These are phyloP conservation scores for Coemansia sp. DNA, from an alignment of 192 early-diverging fungal genomes.

Conservation along the genomic window DNA sequence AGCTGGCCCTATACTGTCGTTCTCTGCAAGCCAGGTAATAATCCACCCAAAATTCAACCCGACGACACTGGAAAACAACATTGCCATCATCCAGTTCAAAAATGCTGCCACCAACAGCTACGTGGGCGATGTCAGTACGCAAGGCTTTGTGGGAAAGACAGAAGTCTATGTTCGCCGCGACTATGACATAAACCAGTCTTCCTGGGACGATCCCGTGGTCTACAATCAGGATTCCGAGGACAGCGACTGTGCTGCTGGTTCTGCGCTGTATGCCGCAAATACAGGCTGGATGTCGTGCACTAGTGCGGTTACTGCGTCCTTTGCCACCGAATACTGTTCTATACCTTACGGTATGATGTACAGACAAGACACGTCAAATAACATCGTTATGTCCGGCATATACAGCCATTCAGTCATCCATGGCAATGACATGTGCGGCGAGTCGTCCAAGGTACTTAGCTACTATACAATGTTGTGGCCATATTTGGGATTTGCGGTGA, in stretches of 20 bases:
- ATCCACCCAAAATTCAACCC: slow-evolving; percentile 20
- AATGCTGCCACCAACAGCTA: neutral
- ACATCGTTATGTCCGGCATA: slow-evolving; percentile 8
- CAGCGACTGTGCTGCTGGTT: neutral
- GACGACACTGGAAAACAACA: slow-evolving; percentile 33
- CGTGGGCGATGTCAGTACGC: neutral
- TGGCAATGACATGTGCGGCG: slow-evolving; percentile 9
- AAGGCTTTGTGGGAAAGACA: neutral
- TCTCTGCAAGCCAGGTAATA: slow-evolving; percentile 3
- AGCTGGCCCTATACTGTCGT: neutral
- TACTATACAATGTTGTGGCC: slow-evolving; percentile 29
- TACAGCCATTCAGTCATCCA: slow-evolving; percentile 23
- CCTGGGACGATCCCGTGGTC: neutral
- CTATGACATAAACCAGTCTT: neutral
- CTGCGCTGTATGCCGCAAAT: neutral
- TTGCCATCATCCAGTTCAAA: slow-evolving; percentile 24
- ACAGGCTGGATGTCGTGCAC: neutral
- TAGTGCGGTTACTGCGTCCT: neutral
- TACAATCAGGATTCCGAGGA: neutral
- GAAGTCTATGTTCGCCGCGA: neutral
- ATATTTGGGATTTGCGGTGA: slow-evolving; percentile 15
- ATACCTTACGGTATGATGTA: slow-evolving; percentile 24
- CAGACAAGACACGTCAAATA: neutral
- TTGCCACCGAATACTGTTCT: slow-evolving; percentile 7
- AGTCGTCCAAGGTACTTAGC: slow-evolving; percentile 2